phyloP scores from a whole-genome alignment of 305 asterid genomes.

The Plantago coronopus region DNA sequence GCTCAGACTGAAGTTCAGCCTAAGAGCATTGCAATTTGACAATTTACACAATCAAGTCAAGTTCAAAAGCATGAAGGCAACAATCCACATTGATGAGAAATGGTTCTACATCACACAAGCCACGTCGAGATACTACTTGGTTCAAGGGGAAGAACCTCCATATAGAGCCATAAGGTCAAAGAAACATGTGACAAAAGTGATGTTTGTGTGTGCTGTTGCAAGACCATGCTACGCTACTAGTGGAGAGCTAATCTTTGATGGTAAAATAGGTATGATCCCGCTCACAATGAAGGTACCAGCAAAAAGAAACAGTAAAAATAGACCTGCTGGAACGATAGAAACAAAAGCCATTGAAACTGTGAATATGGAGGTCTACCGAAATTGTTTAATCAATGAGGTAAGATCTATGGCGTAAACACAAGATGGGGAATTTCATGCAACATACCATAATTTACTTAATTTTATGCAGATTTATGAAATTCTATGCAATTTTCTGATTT shows the following conservation, averaged over 20 bases:
- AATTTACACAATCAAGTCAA: background rate
- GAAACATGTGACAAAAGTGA: background rate
- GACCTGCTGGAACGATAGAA: background rate
- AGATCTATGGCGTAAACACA: too few relatives aligned
- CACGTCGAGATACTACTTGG: background rate
- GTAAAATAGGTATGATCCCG: background rate
- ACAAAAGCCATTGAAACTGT: slow-evolving; percentile 1
- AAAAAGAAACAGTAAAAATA: background rate
- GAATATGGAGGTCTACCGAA: background rate
- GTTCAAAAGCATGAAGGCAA: background rate
- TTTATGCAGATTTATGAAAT: too few relatives aligned
- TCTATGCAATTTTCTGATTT: too few relatives aligned
- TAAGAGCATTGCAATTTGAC: background rate
- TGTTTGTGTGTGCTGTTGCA: background rate
- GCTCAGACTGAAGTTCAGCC: background rate
- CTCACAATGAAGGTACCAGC: background rate
- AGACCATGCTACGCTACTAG: background rate
- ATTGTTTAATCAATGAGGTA: background rate
- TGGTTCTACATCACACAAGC: background rate
- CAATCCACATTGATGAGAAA: background rate
- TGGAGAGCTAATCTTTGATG: background rate
- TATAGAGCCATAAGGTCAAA: background rate
- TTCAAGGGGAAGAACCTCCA: background rate
- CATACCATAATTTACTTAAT: too few relatives aligned
- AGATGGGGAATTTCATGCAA: too few relatives aligned